These are phyloP conservation scores for Ogataea methylovora DNA, from an alignment of 805 yeast species.

Conservation along the genomic window DNA sequence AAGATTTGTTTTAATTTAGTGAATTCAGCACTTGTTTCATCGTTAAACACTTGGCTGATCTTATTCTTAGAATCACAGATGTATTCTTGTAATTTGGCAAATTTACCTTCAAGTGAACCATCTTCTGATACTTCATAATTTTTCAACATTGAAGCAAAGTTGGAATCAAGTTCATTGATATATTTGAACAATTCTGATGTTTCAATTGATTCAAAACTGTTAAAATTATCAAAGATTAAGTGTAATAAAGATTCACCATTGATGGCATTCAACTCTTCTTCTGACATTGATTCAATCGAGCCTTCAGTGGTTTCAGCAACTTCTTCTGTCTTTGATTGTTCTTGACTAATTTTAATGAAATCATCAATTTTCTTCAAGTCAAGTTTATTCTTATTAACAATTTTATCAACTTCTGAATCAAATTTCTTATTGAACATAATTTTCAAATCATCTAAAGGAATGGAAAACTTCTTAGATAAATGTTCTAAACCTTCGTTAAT, in stretches of 20 bases:
- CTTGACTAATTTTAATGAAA: neutral
- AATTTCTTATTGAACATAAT: conserved; percentile 11
- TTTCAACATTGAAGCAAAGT: conserved; percentile 14
- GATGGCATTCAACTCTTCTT: neutral
- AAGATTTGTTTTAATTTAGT: neutral
- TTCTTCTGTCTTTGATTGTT: neutral
- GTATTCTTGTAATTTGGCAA: conserved; percentile 12
- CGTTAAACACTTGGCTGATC: too few species aligned
- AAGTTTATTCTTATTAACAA: neutral
- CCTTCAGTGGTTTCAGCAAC: conserved; percentile 4
- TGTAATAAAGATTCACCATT: conserved; percentile 9
- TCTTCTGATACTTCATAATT: conserved; percentile 12
- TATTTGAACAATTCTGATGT: conserved; percentile 14
- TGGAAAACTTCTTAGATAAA: conserved; percentile 13
- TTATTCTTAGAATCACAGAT: too few species aligned
- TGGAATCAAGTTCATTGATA: conserved; percentile 16
- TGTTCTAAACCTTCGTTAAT: conserved; percentile 17
- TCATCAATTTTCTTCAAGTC: neutral
- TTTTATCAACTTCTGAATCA: conserved; percentile 2
- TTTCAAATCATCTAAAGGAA: conserved; percentile 14
- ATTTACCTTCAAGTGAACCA: conserved; percentile 3
- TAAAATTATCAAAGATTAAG: conserved; percentile 16
- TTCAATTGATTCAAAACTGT: conserved; percentile 12
- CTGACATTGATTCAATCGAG: neutral
- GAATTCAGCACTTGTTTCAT: neutral